phyloP scores from a whole-genome alignment of 257 asterid genomes.

The Jaltomata sinuosa region DNA sequence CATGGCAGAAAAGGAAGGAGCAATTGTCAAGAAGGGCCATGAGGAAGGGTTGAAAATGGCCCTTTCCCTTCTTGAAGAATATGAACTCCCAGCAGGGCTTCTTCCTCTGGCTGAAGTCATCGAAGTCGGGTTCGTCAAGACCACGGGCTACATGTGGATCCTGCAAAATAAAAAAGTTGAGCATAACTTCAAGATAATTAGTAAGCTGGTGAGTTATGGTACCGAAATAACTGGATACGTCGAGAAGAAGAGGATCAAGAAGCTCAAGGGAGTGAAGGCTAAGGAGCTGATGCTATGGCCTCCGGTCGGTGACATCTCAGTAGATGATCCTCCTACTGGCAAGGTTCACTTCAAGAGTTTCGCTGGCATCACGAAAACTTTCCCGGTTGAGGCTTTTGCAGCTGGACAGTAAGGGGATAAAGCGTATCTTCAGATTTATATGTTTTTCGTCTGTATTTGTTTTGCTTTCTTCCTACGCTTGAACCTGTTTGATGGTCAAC shows the following conservation, averaged over 20 bases:
- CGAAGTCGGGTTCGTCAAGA: constrained; percentile 62
- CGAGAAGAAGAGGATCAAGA: constrained; percentile 64
- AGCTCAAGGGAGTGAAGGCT: constrained; percentile 68
- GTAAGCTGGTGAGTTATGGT: constrained; percentile 57
- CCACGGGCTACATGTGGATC: constrained; percentile 74
- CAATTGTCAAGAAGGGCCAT: constrained; percentile 36
- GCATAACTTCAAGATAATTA: constrained; percentile 56
- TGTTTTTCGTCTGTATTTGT: not conserved
- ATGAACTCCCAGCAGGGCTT: constrained; percentile 62
- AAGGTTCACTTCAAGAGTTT: constrained; percentile 78
- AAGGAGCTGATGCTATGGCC: constrained; percentile 75
- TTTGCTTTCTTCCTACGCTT: not conserved
- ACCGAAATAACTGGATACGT: constrained; percentile 34
- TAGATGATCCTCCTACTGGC: constrained; percentile 38
- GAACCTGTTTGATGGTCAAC: not conserved
- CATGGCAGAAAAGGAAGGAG: constrained; percentile 78
- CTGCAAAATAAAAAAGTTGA: constrained; percentile 55
- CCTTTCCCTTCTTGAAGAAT: constrained; percentile 46
- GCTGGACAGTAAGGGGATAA: constrained; percentile 33
- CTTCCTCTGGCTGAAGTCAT: constrained; percentile 60
- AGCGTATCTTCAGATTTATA: not conserved
- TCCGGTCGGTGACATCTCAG: constrained; percentile 47
- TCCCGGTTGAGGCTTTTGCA: constrained; percentile 74
- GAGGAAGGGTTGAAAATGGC: constrained; percentile 58
- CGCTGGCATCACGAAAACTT: constrained; percentile 70